Base-by-base conservation (phyloP, 2,329 filamentous ascomycete genomes). In the Nemania sp. region DNA sequence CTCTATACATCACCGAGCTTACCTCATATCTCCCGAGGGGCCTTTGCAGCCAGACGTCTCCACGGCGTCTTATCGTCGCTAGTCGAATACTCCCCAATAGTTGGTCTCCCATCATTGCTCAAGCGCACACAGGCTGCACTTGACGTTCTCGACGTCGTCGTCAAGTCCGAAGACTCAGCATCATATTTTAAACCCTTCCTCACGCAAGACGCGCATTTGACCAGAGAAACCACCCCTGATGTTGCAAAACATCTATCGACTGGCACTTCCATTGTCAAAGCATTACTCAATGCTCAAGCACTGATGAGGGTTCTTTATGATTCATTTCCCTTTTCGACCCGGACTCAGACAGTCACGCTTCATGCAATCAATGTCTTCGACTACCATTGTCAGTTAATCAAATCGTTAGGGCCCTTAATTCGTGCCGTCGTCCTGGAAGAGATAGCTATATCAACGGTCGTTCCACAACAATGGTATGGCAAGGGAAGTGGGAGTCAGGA, bases 341-440 rank as follows among this genome's bases (percentile, higher is more conserved):
- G 90, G 52, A 82, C 86, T 22, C 79, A 82, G 46, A 76, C 75
- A 8, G 81, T 84, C 24, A 81, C 87, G 9, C 89, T 97, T 64
- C 84, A 83, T 49, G 81, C 84, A 22, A 81, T 95, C 62, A 96
- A 96, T 66, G 80, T 96, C 19, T 90, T 86, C 26, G 93, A 97
- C 69, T 86, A 90, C 68, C 96, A 96, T 68, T 77, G 84, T 39
- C 73, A 78, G n/a, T 75, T 97, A 31, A 80, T 96, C 20, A 81
- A 84, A 57, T 84, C 85, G 22, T 80, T 97, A 28, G 91, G 91
- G 3, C 85, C 86, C 20, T 75, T 99, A 14, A 81, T 97, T 60
- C 83, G 89, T 36, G 86, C 87, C 47, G 89, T 91, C 54, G 80
- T 96, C n/a, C 87, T 86, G 71, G 93, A 99, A 70, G 89, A 95